These are phyloP conservation scores for Trichoderma gracile DNA, from an alignment of 2,329 filamentous ascomycete species.

Conservation along the genomic window DNA sequence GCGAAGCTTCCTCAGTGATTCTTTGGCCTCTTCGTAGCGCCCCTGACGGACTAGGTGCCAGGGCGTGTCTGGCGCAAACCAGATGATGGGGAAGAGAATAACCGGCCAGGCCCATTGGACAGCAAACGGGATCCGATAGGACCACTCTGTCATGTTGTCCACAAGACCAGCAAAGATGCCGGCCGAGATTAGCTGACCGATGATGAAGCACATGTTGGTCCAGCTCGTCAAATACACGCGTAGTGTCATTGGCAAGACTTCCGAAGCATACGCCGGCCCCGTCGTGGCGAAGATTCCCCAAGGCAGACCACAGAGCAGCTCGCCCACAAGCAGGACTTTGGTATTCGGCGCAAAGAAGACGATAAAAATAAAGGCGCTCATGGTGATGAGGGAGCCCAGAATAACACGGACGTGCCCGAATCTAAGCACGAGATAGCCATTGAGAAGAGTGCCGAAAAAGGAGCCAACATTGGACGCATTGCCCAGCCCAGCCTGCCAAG, in stretches of 20 bases:
- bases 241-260: constrained; percentile 43
- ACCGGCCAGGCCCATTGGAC: constrained; percentile 53
- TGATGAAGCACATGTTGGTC: constrained; percentile 50
- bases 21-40: constrained; percentile 38
- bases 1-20: constrained; percentile 38
- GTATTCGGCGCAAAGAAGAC: constrained; percentile 48
- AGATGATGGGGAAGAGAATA: constrained; percentile 42
- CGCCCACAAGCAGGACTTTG: constrained; percentile 43
- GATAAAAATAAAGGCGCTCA: constrained; percentile 48
- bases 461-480: constrained; percentile 48
- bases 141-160: constrained; percentile 42
- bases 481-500: constrained; percentile 53
- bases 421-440: constrained; percentile 48
- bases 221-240: constrained; percentile 49
- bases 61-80: constrained; percentile 49
- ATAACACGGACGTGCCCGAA: constrained; percentile 41
- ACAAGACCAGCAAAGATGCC: constrained; percentile 34
- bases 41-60: constrained; percentile 46
- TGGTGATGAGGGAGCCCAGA: constrained; percentile 24
- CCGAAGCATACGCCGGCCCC: constrained; percentile 50
- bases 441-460: constrained; percentile 50
- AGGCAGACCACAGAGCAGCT: constrained; percentile 49
- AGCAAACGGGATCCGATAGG: constrained; percentile 50
- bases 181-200: constrained; percentile 49
- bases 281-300: constrained; percentile 50